These are phyloP conservation scores for Samsoniella hepiali DNA, from an alignment of 2,329 filamentous ascomycete species.

Conservation along the genomic window DNA sequence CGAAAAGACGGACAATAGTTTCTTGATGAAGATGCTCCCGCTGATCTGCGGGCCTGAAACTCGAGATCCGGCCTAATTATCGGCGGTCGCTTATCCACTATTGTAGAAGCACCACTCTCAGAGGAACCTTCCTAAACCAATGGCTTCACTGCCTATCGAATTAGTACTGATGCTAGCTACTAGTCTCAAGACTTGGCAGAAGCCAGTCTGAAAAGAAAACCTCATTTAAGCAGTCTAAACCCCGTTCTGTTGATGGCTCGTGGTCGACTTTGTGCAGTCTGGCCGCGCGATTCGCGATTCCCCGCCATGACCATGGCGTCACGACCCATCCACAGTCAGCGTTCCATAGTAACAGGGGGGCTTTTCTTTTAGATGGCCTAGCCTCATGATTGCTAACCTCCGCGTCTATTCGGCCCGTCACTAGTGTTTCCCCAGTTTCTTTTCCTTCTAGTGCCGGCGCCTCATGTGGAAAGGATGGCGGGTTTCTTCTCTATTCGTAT, in stretches of 20 bases:
- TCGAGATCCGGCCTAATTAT: conserved; percentile 6
- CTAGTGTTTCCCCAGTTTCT: not conserved
- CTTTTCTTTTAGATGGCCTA: not conserved
- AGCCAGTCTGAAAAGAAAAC: too few species aligned
- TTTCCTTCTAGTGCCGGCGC: not conserved
- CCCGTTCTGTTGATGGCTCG: too few species aligned
- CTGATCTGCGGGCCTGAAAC: conserved; percentile 4
- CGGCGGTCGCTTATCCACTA: conserved; percentile 8
- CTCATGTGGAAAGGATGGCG: not conserved
- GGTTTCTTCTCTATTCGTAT: not conserved
- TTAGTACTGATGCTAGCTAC: not conserved
- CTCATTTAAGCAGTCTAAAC: too few species aligned
- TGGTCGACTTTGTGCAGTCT: not conserved
- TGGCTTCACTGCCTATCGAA: not conserved
- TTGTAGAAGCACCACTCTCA: not conserved
- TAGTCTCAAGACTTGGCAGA: not conserved
- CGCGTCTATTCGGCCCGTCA: conserved; percentile 12
- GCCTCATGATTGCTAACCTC: not conserved
- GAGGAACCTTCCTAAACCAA: not conserved
- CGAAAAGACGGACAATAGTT: not conserved
- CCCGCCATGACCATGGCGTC: not conserved
- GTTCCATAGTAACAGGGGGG: not conserved
- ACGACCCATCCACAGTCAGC: not conserved
- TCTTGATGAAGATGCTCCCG: not conserved
- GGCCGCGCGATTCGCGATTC: not conserved